Base-by-base conservation (phyloP, 176 grass and related monocot species). In the Guadua angustifolia region DNA sequence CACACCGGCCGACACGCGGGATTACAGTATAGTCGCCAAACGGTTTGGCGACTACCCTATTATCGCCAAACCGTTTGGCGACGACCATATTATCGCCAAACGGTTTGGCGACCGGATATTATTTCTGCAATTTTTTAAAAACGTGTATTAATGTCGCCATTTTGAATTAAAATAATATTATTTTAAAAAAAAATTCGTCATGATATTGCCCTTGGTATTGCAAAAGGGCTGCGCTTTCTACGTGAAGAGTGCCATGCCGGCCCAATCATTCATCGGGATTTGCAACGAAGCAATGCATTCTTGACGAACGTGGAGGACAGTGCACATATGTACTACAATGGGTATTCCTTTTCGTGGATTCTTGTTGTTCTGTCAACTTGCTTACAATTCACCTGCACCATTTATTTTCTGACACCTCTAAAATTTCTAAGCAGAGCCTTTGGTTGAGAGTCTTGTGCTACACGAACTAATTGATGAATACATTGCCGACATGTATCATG, bases 261-360 rank as follows among this genome's bases (percentile, higher is more conserved):
- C 64, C 84, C 92, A 74, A 94, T 91, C 44, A 94, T 94, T 89
- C 92, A 94, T 26, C 86, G 87, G n/a, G 92, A 94, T 87, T 85
- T 94, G 68, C 92, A 87, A 5, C 92, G 87, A 70, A 89, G 89
- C 87, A 94, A 94, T 84, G 79, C 91, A 53, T 61, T 94, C 55
- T 91, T 15, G 80, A 84, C 44, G 89, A 91, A 52, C 45, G 43
- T 50, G 89, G 56, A 87, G 92, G 83, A 46, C 80, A 94, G 44
- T 59, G 47, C 22, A 71, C 84, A 18, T 89, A 91, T 74, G 69
- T 94, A 78, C 33, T 94, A 81, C 76, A 89, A 89, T 91, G 92
- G 92, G 92, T 94, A 82, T 87, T 74, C 7, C 5, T 58, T 71
- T 38, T 45, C 22, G 64, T 85, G 8, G 8, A 82, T 82, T 57